Conservation (phyloP, 768 basidiomycete species). For the Naganishia vishniacii region DNA sequence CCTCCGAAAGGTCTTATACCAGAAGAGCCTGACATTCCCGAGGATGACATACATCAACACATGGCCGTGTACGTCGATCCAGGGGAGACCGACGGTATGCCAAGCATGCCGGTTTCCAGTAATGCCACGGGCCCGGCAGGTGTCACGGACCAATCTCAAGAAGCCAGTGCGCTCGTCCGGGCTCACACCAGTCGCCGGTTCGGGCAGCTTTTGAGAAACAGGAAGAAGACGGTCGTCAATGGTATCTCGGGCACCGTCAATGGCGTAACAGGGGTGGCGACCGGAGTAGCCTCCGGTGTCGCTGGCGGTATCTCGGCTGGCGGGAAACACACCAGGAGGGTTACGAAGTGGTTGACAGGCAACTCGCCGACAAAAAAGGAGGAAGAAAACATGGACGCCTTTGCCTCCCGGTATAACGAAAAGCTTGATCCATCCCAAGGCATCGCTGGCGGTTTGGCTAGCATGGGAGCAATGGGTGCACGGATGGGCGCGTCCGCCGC, state of each 20-base stretch:
- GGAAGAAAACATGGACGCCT: conserved; percentile 33
- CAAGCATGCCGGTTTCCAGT: conserved; percentile 49
- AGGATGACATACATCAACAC: conserved; percentile 26
- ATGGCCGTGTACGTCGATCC: conserved; percentile 56
- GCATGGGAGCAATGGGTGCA: conserved; percentile 28
- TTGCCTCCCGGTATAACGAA: conserved; percentile 29
- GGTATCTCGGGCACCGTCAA: conserved; percentile 24
- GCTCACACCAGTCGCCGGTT: conserved; percentile 44
- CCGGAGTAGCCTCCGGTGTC: conserved; percentile 14
- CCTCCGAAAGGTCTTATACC: conserved; percentile 25
- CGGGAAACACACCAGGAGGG: background rate
- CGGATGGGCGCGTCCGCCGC: conserved; percentile 12
- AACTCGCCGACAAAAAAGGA: conserved; percentile 5
- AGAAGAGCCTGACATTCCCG: conserved; percentile 6
- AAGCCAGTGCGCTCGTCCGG: conserved; percentile 44
- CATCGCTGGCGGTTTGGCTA: background rate
- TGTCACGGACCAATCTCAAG: conserved; percentile 22
- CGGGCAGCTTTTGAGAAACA: conserved; percentile 42
- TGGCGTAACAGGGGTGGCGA: conserved; percentile 24
- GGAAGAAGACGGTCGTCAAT: conserved; percentile 30
- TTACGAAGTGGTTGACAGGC: background rate
- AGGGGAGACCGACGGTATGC: conserved; percentile 62
- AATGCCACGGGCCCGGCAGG: conserved; percentile 31
- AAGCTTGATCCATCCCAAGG: conserved; percentile 4
- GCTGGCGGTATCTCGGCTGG: conserved; percentile 11